Conservation (phyloP, 129 eudicot genomes). For the Erigeron canadensis region DNA sequence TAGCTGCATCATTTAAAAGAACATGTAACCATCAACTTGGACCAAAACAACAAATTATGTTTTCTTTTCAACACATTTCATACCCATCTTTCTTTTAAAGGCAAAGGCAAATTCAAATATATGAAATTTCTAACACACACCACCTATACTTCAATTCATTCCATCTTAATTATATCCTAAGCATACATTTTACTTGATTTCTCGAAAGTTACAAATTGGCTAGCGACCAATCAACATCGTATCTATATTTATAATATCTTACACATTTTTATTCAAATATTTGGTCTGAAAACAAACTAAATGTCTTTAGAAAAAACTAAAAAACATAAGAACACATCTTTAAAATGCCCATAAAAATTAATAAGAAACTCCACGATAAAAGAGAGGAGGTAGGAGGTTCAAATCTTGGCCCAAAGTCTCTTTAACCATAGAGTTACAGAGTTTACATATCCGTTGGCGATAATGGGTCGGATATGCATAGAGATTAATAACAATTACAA, state of each 20-base stretch:
- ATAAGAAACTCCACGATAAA: too few species aligned
- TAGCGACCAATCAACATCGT: neutral
- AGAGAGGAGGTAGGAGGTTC: too few species aligned
- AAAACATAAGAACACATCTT: neutral
- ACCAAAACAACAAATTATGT: constrained; percentile 35
- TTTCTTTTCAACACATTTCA: neutral
- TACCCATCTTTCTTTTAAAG: neutral
- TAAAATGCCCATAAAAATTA: neutral
- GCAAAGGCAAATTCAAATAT: neutral
- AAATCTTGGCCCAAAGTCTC: too few species aligned
- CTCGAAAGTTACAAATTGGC: neutral
- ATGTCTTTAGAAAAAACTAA: neutral
- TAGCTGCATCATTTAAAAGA: constrained; percentile 49
- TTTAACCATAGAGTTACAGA: too few species aligned
- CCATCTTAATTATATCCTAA: neutral
- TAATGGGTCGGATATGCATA: too few species aligned
- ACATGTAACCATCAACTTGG: constrained; percentile 12
- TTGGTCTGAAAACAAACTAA: neutral
- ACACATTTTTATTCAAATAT: neutral
- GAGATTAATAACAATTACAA: too few species aligned
- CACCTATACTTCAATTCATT: too few species aligned
- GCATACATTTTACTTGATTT: neutral
- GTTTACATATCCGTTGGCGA: too few species aligned
- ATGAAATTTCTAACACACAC: neutral
- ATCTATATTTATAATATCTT: neutral